Evolutionary conservation across 768 basidiomycete species (phyloP).

Genomic region (Naganishia vaughanmartiniae): DNA sequence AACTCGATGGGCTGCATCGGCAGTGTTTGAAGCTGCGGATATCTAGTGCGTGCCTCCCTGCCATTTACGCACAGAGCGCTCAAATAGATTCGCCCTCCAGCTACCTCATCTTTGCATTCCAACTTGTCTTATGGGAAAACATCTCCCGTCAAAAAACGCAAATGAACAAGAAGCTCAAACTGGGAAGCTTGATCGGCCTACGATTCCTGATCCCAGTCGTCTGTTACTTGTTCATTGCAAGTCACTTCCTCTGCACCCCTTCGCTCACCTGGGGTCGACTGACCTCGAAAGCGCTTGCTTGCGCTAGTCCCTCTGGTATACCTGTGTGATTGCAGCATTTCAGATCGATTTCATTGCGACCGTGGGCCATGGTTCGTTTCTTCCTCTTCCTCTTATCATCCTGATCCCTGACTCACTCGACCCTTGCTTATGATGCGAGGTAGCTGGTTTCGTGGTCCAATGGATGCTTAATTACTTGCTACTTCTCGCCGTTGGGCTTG

Average conservation of each 20-base stretch:
- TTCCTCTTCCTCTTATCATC: neutral
- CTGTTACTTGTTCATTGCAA: conserved; percentile 47
- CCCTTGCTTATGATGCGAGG: neutral
- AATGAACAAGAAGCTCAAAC: conserved; percentile 36
- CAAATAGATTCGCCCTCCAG: neutral
- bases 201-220: conserved; percentile 36
- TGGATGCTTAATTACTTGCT: conserved; percentile 50
- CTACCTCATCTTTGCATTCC: conserved; percentile 49
- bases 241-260: conserved; percentile 11
- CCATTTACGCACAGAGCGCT: neutral
- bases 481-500: conserved; percentile 44
- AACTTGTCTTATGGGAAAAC: conserved; percentile 34
- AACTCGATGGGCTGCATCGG: conserved; percentile 45
- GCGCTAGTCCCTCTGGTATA: conserved; percentile 38
- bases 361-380: conserved; percentile 40
- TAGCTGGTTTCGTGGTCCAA: conserved; percentile 45
- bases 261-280: neutral
- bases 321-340: conserved; percentile 46
- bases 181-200: conserved; percentile 35
- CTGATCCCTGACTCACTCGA: neutral
- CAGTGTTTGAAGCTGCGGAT: conserved; percentile 48
- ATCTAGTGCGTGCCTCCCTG: conserved; percentile 40
- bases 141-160: conserved; percentile 39
- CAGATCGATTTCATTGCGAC: conserved; percentile 40
- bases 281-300: neutral